Evolutionary conservation across 352 stramenopile species (phyloP).

Genomic region (Pythium periplocum): DNA sequence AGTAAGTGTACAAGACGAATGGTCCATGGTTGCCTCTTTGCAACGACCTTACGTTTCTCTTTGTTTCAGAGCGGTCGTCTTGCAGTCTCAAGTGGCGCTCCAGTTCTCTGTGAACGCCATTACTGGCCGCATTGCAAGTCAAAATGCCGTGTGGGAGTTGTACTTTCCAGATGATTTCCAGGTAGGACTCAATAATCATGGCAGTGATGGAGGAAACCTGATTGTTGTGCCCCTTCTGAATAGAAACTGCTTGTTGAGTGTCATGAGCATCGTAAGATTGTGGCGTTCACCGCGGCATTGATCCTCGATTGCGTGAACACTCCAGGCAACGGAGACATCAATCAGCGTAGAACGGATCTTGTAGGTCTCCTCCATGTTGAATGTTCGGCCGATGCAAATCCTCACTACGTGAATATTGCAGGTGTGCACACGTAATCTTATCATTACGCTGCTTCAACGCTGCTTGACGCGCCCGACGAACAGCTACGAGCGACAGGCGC

Average conservation of each 20-base stretch:
- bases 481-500: background rate
- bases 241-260: slow-evolving; percentile 83
- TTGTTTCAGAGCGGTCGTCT: slow-evolving; percentile 27
- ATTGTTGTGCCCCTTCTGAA: background rate
- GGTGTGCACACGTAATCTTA: slow-evolving; percentile 59
- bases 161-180: slow-evolving; percentile 74
- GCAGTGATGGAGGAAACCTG: background rate
- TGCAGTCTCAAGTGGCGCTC: slow-evolving; percentile 58
- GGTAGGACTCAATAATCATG: slow-evolving; percentile 13
- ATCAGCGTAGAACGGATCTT: slow-evolving; percentile 37
- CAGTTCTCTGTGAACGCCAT: slow-evolving; percentile 76
- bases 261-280: slow-evolving; percentile 69
- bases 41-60: background rate
- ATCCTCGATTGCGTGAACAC: slow-evolving; percentile 67
- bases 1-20: slow-evolving; percentile 18
- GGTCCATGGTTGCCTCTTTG: background rate
- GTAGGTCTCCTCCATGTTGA: slow-evolving; percentile 21
- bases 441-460: slow-evolving; percentile 73
- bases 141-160: slow-evolving; percentile 42
- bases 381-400: no score
- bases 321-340: slow-evolving; percentile 18
- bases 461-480: slow-evolving; percentile 42
- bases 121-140: slow-evolving; percentile 36
- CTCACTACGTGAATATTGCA: slow-evolving; percentile 5
- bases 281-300: slow-evolving; percentile 58